Conservation (phyloP, 768 basidiomycete genomes). For the Suillus bovinus region DNA sequence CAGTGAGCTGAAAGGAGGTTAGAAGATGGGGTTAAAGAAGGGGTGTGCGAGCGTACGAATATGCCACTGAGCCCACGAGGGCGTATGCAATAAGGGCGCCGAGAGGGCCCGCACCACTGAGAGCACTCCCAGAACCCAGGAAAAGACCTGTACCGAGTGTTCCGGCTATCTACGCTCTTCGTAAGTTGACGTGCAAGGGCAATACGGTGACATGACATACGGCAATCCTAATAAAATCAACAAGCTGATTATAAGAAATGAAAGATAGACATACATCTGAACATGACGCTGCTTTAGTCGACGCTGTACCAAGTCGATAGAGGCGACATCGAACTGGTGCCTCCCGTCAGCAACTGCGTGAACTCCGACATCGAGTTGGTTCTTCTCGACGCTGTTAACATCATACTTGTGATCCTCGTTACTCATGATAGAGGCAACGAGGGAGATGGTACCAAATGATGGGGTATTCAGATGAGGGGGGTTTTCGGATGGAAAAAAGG, state of each 20-base stretch:
- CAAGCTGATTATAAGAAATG: background rate
- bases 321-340: conserved; percentile 55
- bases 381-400: conserved; percentile 14
- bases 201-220: conserved; percentile 37
- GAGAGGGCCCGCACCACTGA: conserved; percentile 61
- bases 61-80: conserved; percentile 66
- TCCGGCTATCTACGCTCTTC: conserved; percentile 55
- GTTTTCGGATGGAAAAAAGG: background rate
- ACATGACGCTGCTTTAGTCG: conserved; percentile 77
- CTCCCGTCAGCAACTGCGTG: conserved; percentile 21
- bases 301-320: conserved; percentile 71
- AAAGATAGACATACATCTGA: conserved; percentile 56
- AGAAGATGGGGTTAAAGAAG: conserved; percentile 16
- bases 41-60: conserved; percentile 44
- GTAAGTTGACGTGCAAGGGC: background rate
- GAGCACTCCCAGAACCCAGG: conserved; percentile 65
- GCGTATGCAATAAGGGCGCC: conserved; percentile 67
- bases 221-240: conserved; percentile 50
- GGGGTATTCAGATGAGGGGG: background rate
- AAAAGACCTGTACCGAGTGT: conserved; percentile 77
- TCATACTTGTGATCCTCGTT: background rate
- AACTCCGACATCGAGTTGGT: background rate
- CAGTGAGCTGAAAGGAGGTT: conserved; percentile 42
- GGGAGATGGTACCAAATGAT: background rate
- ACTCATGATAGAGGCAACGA: background rate